Conservation (phyloP, 805 yeast species). For the Barnettozyma populi region DNA sequence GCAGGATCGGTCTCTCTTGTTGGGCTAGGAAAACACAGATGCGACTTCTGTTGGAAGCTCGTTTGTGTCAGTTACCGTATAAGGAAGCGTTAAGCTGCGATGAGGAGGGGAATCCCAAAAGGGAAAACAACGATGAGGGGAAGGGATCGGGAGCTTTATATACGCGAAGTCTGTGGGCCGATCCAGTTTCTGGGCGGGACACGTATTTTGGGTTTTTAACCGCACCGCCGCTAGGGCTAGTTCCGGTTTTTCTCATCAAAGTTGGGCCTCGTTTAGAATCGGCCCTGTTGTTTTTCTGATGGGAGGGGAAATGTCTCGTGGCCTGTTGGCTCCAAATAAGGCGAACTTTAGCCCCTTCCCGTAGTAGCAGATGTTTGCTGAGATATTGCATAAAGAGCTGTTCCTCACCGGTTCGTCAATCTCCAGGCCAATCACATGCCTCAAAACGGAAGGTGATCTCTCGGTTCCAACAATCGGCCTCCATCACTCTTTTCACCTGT, state of each 20-base stretch:
- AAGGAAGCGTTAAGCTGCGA: slow-evolving; percentile 1
- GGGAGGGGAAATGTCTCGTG: background rate
- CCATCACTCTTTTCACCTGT: slow-evolving; percentile 10
- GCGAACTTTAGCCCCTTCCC: background rate
- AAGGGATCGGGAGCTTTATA: slow-evolving; percentile 1
- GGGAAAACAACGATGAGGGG: slow-evolving; percentile 2
- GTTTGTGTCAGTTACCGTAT: slow-evolving; percentile 3
- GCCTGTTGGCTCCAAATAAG: background rate
- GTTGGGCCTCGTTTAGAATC: background rate
- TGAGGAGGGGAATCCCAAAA: background rate
- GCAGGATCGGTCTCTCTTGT: slow-evolving; percentile 2
- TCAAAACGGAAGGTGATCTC: background rate
- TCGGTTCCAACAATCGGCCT: slow-evolving; percentile 11
- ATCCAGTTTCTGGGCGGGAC: background rate
- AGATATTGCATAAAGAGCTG: background rate
- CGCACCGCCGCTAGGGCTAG: background rate
- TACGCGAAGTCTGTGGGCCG: background rate
- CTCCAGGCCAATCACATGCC: slow-evolving; percentile 1
- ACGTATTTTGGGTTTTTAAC: background rate
- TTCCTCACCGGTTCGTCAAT: background rate
- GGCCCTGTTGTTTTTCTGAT: background rate
- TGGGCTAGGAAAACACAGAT: slow-evolving; percentile 5
- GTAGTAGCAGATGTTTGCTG: background rate
- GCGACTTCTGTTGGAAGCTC: slow-evolving; percentile 3
- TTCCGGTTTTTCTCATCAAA: background rate